Evolutionary conservation across 1,284 basidiomycete genomes (phyloP).

Genomic region (Cronartium quercuum): DNA sequence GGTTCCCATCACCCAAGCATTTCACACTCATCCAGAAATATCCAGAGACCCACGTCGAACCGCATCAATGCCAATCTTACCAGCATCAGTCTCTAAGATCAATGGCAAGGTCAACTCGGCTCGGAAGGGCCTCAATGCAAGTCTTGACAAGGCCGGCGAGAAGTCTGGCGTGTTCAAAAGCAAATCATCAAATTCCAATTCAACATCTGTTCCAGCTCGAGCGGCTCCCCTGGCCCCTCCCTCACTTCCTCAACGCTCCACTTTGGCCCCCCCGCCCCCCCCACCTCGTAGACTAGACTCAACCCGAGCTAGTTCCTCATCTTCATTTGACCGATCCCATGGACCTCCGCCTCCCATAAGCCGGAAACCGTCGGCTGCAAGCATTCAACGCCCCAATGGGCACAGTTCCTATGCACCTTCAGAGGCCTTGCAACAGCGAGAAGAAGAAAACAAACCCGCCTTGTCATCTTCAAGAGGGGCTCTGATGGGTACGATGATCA

Average conservation of each 20-base stretch:
- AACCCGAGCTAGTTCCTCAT: background rate
- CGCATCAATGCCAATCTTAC: slow-evolving; percentile 17
- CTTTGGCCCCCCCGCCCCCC: slow-evolving; percentile 5
- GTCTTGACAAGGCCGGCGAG: slow-evolving; percentile 27
- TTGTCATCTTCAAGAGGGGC: too few relatives aligned
- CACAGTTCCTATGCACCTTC: background rate
- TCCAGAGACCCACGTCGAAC: too few relatives aligned
- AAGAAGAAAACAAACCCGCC: too few relatives aligned
- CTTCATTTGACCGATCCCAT: background rate
- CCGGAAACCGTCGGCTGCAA: background rate
- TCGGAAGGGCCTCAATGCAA: slow-evolving; percentile 22
- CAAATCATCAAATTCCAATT: background rate
- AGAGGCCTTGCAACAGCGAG: background rate
- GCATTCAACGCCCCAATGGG: background rate
- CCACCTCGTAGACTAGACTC: background rate
- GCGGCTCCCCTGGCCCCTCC: background rate
- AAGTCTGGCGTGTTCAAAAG: slow-evolving; percentile 36
- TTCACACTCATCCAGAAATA: too few relatives aligned
- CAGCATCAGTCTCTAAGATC: slow-evolving; percentile 9
- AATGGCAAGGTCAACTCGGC: slow-evolving; percentile 31
- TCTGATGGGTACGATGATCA: background rate
- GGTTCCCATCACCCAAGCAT: too few relatives aligned
- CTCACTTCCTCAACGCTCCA: background rate
- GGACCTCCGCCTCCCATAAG: slow-evolving; percentile 4
- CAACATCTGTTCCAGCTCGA: background rate